A percentile compares a stretch with the other conserved stretches of the same genome.
Conservation (phyloP, 2,329 filamentous ascomycete genomes). For the Claviceps fusiformis region DNA sequence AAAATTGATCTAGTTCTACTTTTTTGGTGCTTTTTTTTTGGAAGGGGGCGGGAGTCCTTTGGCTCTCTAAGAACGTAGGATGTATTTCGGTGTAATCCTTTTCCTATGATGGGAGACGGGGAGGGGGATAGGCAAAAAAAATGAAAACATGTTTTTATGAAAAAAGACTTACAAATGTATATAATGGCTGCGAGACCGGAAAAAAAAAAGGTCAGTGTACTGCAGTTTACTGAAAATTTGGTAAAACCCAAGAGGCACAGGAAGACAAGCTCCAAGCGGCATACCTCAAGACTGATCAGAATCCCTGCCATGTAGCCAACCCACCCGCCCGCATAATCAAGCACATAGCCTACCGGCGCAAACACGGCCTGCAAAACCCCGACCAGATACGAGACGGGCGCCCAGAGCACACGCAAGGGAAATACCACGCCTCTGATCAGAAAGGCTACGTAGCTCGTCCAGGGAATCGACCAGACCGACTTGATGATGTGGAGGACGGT, state of each 20-base stretch:
- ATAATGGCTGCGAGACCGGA: slow-evolving; percentile 21
- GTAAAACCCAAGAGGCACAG: background rate
- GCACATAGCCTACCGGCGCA: slow-evolving; percentile 3
- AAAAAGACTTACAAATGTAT: slow-evolving; percentile 25
- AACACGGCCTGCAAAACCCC: background rate
- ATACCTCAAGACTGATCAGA: slow-evolving; percentile 5
- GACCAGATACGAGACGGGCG: slow-evolving; percentile 1
- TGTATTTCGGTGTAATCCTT: too few species aligned
- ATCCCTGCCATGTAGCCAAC: background rate
- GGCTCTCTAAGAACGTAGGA: too few species aligned
- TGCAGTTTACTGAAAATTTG: too few species aligned
- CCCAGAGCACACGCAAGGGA: slow-evolving; percentile 2
- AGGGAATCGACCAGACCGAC: slow-evolving; percentile 16
- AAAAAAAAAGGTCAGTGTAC: background rate
- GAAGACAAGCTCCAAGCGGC: background rate
- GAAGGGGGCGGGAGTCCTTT: too few species aligned
- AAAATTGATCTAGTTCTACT: too few species aligned
- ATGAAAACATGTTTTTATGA: background rate
- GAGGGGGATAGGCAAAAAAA: background rate
- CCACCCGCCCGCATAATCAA: slow-evolving; percentile 3
- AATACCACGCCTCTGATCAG: slow-evolving; percentile 9
- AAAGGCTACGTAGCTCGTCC: slow-evolving; percentile 13
- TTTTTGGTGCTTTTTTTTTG: too few species aligned
- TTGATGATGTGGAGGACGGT: slow-evolving; percentile 14
- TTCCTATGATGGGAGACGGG: too few species aligned